phyloP scores from a whole-genome alignment of 73 alveolate genomes.

The Paramecium pentaurelia region DNA sequence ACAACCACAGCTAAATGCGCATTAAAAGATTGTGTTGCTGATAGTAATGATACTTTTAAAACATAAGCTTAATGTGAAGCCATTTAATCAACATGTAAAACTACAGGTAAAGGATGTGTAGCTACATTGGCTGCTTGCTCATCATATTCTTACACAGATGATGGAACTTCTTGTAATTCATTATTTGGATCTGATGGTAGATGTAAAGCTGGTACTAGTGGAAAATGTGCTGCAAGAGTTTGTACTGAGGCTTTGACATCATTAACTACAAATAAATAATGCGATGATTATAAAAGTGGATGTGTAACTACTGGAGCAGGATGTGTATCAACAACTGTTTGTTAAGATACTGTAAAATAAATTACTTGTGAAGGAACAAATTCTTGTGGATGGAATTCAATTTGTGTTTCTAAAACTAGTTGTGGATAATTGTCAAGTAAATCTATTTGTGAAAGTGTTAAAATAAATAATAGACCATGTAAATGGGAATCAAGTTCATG shows the following conservation, averaged over 20 bases:
- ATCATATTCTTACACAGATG: background rate
- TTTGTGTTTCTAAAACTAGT: background rate
- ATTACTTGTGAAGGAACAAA: background rate
- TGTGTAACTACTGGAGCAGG: conserved; percentile 42
- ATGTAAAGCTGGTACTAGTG: background rate
- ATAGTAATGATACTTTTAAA: background rate
- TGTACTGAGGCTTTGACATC: conserved; percentile 12
- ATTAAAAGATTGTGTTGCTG: background rate
- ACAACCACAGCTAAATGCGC: background rate
- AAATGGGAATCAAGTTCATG: background rate
- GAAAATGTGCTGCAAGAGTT: background rate
- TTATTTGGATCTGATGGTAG: background rate
- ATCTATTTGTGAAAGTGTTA: background rate
- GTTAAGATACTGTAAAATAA: background rate
- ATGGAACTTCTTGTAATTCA: background rate
- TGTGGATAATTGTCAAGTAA: background rate
- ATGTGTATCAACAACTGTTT: background rate
- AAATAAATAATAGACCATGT: background rate
- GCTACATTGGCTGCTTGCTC: background rate
- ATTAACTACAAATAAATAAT: background rate
- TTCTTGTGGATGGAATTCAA: background rate
- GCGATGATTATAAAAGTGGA: background rate
- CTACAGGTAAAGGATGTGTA: background rate
- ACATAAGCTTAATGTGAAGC: background rate
- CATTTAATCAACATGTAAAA: background rate